Conservation (phyloP, 2,329 filamentous ascomycete genomes). For the Neofusicoccum kwambonambiense region DNA sequence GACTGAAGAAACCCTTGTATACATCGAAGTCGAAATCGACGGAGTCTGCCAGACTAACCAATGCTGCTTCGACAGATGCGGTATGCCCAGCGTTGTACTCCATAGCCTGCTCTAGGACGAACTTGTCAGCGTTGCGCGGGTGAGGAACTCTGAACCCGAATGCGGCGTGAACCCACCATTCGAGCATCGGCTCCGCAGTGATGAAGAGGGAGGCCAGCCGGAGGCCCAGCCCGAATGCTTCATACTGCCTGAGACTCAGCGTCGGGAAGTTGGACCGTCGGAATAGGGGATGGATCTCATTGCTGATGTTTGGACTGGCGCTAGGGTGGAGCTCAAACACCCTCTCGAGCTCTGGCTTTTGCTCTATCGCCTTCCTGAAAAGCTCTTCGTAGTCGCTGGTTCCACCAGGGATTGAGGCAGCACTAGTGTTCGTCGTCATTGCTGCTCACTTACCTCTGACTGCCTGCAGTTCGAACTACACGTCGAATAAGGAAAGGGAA, state of each 20-base stretch:
- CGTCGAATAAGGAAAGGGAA: not conserved
- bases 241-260: not conserved
- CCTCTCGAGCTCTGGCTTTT: not conserved
- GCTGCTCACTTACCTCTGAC: not conserved
- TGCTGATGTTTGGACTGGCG: not conserved
- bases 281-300: conserved; percentile 8
- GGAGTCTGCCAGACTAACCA: not conserved
- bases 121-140: not conserved
- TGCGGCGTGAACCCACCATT: conserved; percentile 16
- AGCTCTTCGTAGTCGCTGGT: not conserved
- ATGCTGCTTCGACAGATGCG: not conserved
- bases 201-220: conserved; percentile 10
- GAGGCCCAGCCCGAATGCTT: not conserved
- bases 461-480: not conserved
- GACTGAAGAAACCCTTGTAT: not conserved
- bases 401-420: not conserved
- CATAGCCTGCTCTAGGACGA: not conserved
- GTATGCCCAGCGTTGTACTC: not conserved
- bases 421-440: not conserved
- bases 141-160: not conserved
- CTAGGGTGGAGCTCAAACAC: not conserved
- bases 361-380: not conserved
- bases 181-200: not conserved
- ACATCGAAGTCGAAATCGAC: conserved; percentile 2
- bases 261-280: conserved; percentile 1